phyloP scores from a whole-genome alignment of 371 early-diverging fungal genomes.

The Mortierella sp. region DNA sequence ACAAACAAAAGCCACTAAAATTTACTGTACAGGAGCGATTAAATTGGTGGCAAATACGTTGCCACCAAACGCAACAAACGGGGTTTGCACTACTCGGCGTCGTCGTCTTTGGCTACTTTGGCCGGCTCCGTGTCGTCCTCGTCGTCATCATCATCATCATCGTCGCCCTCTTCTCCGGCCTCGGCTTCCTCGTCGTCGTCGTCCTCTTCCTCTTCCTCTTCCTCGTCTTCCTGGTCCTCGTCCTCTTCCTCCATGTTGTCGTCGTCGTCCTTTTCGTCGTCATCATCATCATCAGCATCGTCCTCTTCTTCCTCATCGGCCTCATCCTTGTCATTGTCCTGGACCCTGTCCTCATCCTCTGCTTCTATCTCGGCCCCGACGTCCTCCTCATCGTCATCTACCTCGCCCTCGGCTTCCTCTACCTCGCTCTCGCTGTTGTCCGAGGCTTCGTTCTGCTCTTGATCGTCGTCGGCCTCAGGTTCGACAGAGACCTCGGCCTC shows the following conservation, averaged over 20 bases:
- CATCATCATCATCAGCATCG: no score
- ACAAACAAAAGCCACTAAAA: no score
- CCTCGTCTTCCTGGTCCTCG: not conserved
- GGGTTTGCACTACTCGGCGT: not conserved
- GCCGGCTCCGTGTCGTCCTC: not conserved
- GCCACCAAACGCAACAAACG: not conserved
- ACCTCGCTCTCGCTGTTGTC: not conserved
- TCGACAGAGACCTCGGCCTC: no score
- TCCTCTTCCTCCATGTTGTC: not conserved
- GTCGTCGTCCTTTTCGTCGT: no score
- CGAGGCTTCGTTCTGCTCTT: not conserved
- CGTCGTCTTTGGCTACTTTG: not conserved
- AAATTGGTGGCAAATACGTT: no score
- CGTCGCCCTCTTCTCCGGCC: not conserved
- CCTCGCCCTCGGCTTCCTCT: not conserved
- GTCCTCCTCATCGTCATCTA: constrained; percentile 10
- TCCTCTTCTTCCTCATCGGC: not conserved
- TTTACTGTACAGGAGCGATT: no score
- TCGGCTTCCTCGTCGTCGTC: not conserved
- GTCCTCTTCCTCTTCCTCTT: not conserved
- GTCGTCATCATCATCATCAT: not conserved
- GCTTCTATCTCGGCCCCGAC: not conserved
- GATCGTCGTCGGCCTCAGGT: not conserved
- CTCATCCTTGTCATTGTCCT: constrained; percentile 5
- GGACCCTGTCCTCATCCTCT: constrained; percentile 3